Percentiles rank a stretch among this genome's conserved stretches.
Evolutionary conservation across 148 eudicot species (phyloP).

Genomic region (Drosera capensis): DNA sequence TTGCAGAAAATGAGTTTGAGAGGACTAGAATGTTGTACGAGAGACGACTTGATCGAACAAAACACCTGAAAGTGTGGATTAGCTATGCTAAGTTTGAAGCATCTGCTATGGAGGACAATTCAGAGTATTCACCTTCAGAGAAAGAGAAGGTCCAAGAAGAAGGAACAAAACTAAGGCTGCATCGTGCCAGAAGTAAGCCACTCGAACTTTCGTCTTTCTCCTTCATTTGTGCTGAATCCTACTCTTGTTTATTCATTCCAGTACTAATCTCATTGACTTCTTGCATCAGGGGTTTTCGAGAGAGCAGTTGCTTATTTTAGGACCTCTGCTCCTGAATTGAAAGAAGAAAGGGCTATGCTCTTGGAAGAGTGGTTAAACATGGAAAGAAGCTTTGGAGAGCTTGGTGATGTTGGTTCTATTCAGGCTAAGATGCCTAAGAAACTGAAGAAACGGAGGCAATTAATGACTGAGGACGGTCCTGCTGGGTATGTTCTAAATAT

Average conservation of each 20-base stretch:
- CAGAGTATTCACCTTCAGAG: conserved; percentile 19
- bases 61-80: conserved; percentile 90
- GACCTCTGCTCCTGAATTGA: conserved; percentile 72
- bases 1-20: conserved; percentile 60
- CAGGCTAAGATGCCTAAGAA: conserved; percentile 77
- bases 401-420: conserved; percentile 53
- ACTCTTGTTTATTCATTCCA: background rate
- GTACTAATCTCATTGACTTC: conserved; percentile 2
- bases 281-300: conserved; percentile 64
- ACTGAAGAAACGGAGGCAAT: conserved; percentile 63
- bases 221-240: background rate
- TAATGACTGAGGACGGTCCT: conserved; percentile 73
- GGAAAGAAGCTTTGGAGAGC: conserved; percentile 55
- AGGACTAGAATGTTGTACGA: conserved; percentile 82
- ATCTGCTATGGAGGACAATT: conserved; percentile 36
- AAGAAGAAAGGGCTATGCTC: conserved; percentile 91
- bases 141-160: conserved; percentile 29
- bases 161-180: conserved; percentile 37
- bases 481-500: conserved; percentile 38
- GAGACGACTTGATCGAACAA: conserved; percentile 80
- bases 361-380: conserved; percentile 68
- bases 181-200: conserved; percentile 54
- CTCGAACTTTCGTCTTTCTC: background rate
- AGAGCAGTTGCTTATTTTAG: conserved; percentile 58
- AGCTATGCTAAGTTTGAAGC: conserved; percentile 93